These are phyloP conservation scores for Ballota nigra DNA, from an alignment of 257 asterid species.

Conservation along the genomic window DNA sequence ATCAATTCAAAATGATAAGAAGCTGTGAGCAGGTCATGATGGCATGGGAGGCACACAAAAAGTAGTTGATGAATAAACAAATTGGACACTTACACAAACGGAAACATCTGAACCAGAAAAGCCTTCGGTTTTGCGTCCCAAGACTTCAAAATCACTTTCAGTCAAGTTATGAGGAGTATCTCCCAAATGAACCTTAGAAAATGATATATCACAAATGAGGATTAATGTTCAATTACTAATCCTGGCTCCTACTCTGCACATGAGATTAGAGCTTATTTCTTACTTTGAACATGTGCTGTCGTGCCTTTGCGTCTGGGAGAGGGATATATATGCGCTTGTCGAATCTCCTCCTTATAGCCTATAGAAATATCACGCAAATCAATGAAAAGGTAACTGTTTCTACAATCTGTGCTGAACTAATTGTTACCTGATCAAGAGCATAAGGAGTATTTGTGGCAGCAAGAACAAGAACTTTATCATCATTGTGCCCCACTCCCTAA, in stretches of 20 bases:
- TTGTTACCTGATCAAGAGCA: conserved; percentile 90
- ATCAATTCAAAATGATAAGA: neutral
- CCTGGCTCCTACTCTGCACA: neutral
- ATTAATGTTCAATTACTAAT: neutral
- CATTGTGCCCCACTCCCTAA: conserved; percentile 97
- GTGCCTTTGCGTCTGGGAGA: conserved; percentile 88
- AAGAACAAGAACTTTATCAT: conserved; percentile 96
- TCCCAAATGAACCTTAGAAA: conserved; percentile 70
- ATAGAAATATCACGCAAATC: neutral
- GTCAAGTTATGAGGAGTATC: conserved; percentile 73
- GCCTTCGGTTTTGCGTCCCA: conserved; percentile 69
- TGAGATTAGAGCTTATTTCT: conserved; percentile 16
- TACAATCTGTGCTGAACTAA: neutral
- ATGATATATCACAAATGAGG: neutral
- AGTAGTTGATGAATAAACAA: neutral
- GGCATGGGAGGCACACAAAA: neutral
- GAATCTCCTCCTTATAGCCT: conserved; percentile 96
- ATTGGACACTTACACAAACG: conserved; percentile 59
- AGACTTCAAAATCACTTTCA: conserved; percentile 65
- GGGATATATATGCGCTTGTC: conserved; percentile 98
- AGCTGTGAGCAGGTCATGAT: neutral
- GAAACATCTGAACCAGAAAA: conserved; percentile 78
- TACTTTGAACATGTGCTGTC: conserved; percentile 98
- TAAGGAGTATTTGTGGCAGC: conserved; percentile 99
- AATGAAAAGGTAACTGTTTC: neutral